phyloP scores from a whole-genome alignment of 2,329 filamentous ascomycete species.

The Epichloe gansuensis region DNA sequence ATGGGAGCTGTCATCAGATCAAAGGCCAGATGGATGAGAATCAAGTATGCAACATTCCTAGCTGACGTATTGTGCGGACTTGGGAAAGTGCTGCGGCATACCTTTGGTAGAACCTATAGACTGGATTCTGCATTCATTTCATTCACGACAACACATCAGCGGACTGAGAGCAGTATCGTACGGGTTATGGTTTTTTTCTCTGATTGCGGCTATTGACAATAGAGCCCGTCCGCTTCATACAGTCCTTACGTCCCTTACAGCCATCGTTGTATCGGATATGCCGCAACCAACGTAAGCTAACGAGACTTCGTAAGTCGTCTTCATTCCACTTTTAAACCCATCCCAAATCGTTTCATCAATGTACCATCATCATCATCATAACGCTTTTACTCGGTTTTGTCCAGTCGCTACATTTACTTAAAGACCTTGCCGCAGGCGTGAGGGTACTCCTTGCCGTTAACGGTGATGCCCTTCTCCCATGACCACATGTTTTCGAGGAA shows the following conservation, averaged over 20 bases:
- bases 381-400: neutral
- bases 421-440: conserved; percentile 95
- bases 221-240: neutral
- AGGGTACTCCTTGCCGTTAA: conserved; percentile 78
- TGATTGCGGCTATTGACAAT: neutral
- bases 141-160: too few species aligned
- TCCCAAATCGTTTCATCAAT: conserved; percentile 15
- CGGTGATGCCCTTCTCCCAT: conserved; percentile 74
- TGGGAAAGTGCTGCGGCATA: neutral
- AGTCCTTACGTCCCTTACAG: neutral
- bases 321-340: conserved; percentile 12
- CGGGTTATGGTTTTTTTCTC: too few species aligned
- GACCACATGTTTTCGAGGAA: conserved; percentile 81
- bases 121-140: too few species aligned
- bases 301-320: conserved; percentile 8
- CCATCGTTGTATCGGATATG: neutral
- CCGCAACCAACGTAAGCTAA: neutral
- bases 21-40: too few species aligned
- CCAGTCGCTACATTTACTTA: conserved; percentile 56
- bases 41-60: too few species aligned
- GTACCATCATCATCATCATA: conserved; percentile 21
- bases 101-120: neutral
- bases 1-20: too few species aligned
- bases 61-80: neutral
- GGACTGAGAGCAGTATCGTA: too few species aligned